Percentiles rank a stretch among this genome's conserved stretches.
Conservation (phyloP, 257 asterid genomes). For the Primulina huaijiensis region DNA sequence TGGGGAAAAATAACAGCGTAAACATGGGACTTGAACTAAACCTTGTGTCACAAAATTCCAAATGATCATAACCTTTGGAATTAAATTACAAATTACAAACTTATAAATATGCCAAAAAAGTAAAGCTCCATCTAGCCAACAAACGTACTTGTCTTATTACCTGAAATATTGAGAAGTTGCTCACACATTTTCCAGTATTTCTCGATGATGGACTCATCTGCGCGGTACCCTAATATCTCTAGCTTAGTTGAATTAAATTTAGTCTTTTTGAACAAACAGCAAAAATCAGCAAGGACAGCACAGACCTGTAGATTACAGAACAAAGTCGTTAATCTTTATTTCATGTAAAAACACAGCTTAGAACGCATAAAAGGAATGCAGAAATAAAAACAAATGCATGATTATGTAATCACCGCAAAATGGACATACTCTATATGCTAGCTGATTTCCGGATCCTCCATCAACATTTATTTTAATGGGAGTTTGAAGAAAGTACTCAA, state of each 20-base stretch:
- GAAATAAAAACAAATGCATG: slow-evolving; percentile 2
- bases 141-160: slow-evolving; percentile 33
- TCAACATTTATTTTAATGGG: slow-evolving; percentile 41
- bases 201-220: slow-evolving; percentile 52
- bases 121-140: slow-evolving; percentile 21
- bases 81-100: slow-evolving; percentile 7
- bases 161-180: slow-evolving; percentile 66
- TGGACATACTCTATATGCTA: slow-evolving; percentile 73
- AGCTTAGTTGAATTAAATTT: slow-evolving; percentile 63
- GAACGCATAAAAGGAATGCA: background rate
- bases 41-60: slow-evolving; percentile 14
- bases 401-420: slow-evolving; percentile 18
- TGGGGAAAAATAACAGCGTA: background rate
- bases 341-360: background rate
- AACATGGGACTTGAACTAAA: slow-evolving; percentile 9
- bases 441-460: slow-evolving; percentile 45
- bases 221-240: slow-evolving; percentile 66
- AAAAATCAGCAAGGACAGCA: slow-evolving; percentile 65
- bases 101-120: slow-evolving; percentile 7
- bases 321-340: slow-evolving; percentile 21
- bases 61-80: slow-evolving; percentile 6
- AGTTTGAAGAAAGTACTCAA: slow-evolving; percentile 53
- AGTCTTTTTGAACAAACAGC: slow-evolving; percentile 77
- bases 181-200: slow-evolving; percentile 87
- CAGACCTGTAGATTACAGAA: slow-evolving; percentile 54